phyloP scores from a whole-genome alignment of 2,329 filamentous ascomycete species.

The Alternaria panax region DNA sequence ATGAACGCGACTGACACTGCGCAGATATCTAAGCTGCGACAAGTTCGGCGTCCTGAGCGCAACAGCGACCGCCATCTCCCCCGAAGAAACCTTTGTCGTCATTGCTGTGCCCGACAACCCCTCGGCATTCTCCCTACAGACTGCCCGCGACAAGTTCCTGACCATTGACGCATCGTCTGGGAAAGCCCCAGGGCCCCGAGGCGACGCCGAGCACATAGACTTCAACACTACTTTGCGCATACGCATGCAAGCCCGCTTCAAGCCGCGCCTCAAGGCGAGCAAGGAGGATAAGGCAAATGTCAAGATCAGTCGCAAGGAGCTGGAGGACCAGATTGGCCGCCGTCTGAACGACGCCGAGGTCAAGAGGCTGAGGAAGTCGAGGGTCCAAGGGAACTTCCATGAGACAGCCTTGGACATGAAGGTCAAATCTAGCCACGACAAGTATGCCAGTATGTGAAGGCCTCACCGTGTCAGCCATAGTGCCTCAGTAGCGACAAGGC shows the following conservation, averaged over 20 bases:
- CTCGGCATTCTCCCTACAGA: constrained; percentile 78
- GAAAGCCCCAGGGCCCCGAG: constrained; percentile 69
- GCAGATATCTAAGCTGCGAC: constrained; percentile 84
- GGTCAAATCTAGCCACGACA: constrained; percentile 79
- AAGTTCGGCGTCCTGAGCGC: constrained; percentile 81
- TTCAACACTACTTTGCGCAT: constrained; percentile 79
- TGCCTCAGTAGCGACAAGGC: not conserved
- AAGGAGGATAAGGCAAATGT: constrained; percentile 85
- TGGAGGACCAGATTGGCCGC: constrained; percentile 81
- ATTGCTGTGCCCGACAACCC: constrained; percentile 68
- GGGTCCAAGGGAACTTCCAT: constrained; percentile 87
- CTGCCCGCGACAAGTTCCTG: constrained; percentile 74
- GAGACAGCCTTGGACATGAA: constrained; percentile 86
- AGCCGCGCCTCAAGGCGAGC: constrained; percentile 77
- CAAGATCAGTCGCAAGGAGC: constrained; percentile 84
- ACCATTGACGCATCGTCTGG: constrained; percentile 58
- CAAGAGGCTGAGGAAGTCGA: constrained; percentile 78
- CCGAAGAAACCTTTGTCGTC: constrained; percentile 81
- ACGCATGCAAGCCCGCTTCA: constrained; percentile 95
- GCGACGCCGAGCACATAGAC: constrained; percentile 72
- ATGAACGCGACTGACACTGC: not conserved
- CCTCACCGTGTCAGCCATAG: not conserved
- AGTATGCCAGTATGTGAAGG: constrained; percentile 41
- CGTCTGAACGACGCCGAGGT: constrained; percentile 86
- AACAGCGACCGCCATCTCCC: constrained; percentile 79